Evolutionary conservation across 73 alveolate species (phyloP), one percentile per base, ranked within the genome.

Genomic region (Tetrahymena elliotti): DNA sequence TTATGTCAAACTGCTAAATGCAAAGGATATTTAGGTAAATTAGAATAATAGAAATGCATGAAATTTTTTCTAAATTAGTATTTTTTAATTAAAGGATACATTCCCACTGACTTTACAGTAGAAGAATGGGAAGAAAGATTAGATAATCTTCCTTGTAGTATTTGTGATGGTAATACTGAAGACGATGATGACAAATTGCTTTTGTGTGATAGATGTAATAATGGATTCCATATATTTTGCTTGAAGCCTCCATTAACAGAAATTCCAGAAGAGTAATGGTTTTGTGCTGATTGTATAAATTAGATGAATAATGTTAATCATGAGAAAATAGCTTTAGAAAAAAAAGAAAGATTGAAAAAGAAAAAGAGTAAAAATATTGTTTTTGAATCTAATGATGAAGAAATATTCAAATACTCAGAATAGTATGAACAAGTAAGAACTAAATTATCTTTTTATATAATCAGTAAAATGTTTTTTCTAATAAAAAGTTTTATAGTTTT

Each of bases 1-100:
- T 96, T 98, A 83, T 99, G 99, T 94, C 99, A 99, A n/a, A 97
- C 99, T 27, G 93, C 95, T 38, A 97, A 98, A 52, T 99, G 99
- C 94, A 97, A 98, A 95, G 99, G 99, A 31, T 99, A 98, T 95
- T 95, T 99, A 94, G 99, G 99, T n/a, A 97, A 96, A 53, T 96
- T 95, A 93, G 5, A 52, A 52, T 15, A 40, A 40, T 40, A 10
- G 8, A 40, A 40, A 10, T 10, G 8, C 15, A 10, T 10, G 15
- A 8, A 40, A 40, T n/a, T n/a, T n/a, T n/a, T n/a, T n/a, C n/a
- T 15, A 40, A 40, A 40, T 40, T 40, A 40, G 54, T n/a, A n/a
- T n/a, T n/a, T n/a, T n/a, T n/a, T n/a, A n/a, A n/a, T 68, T 0
- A 68, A 22, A 68, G 88, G 88, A 68, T 68, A 68, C 34, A 93